Evolutionary conservation across 2,329 filamentous ascomycete species (phyloP), one percentile per base, ranked within the genome.

Genomic region (Aureobasidium vineae): DNA sequence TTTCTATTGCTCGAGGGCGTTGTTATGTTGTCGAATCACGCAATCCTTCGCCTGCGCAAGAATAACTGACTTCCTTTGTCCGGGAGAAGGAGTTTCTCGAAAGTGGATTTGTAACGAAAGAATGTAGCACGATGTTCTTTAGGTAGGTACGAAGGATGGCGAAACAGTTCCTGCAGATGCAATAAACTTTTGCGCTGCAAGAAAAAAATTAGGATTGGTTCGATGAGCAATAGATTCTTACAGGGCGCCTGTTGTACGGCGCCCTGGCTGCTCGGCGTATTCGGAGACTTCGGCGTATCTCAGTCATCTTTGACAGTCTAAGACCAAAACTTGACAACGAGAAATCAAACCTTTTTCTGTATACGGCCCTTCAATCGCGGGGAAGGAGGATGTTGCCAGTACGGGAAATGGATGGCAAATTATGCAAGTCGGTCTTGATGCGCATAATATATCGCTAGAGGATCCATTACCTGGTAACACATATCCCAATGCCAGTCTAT

Each of bases 1-100:
- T 13, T 50, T 15, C 21, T 26, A 10, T 33, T 16, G 19, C 13
- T 38, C n/a, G 7, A 41, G 15, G 33, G 23, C 43, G 45, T 28
- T 41, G 45, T 52, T 40, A 38, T 63, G 45, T 63, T 49, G 59
- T 63, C 59, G 45, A 52, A 63, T 63, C 59, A 63, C 59, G 59
- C 59, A 63, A 63, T 63, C 45, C 23, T 52, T 50, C 45, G 31
- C 41, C 21, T 50, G 41, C 28, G 41, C 21, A 61, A 61, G 45
- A 52, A 52, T 31, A 21, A 13, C 40, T 23, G n/a, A 33, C 26
- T 52, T 50, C 16, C 45, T 52, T 63, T 47, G 57, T 63, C 33
- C 59, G 40, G 31, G 23, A 33, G 10, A 23, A 28, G 43, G 31
- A 13, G n/a, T 16, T 49, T 31, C 28, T 47, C n/a, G 33, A 63